phyloP scores from a whole-genome alignment of 2,329 filamentous ascomycete genomes.

The Xylariales sp. region DNA sequence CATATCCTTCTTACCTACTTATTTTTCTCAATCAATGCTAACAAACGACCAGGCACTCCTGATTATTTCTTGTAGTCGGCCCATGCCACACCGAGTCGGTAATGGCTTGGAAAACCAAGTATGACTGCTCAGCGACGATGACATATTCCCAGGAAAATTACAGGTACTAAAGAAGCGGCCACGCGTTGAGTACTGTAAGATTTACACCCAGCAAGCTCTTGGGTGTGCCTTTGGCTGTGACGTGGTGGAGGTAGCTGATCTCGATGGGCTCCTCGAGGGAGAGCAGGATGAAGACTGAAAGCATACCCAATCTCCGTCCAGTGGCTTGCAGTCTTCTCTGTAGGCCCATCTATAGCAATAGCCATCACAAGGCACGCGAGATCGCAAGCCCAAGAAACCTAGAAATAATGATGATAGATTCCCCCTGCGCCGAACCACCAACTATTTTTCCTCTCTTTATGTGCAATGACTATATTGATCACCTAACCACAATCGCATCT shows the following conservation, averaged over 20 bases:
- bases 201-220: conserved; percentile 3
- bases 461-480: too few relatives aligned
- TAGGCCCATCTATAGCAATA: conserved; percentile 1
- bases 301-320: not conserved
- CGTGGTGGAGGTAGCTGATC: not conserved
- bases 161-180: not conserved
- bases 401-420: conserved; percentile 7
- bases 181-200: conserved; percentile 6
- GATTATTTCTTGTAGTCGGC: conserved; percentile 89
- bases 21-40: conserved; percentile 6
- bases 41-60: conserved; percentile 62
- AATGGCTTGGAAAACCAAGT: not conserved
- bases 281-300: not conserved
- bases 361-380: conserved; percentile 1
- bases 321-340: not conserved
- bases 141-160: not conserved
- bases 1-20: not conserved
- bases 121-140: conserved; percentile 1
- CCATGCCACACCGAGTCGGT: not conserved
- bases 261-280: not conserved
- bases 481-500: too few relatives aligned
- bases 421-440: too few relatives aligned
- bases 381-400: conserved; percentile 1
- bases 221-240: conserved; percentile 1
- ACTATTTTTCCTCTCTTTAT: too few relatives aligned